Conservation (phyloP, 2,329 filamentous ascomycete species). For the Cladosporium sp. region DNA sequence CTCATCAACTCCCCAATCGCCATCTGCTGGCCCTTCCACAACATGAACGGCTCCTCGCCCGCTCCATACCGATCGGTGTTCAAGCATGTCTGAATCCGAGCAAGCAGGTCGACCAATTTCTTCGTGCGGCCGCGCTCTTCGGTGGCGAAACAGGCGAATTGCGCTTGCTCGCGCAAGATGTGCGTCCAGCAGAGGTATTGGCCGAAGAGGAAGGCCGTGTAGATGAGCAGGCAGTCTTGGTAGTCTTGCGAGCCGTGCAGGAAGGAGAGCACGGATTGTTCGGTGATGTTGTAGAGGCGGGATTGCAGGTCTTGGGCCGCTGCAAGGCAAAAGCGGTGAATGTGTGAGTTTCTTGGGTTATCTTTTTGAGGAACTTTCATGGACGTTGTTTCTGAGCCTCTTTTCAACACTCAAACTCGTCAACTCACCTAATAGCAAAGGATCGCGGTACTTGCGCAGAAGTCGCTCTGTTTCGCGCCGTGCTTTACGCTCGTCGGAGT, state of each 20-base stretch:
- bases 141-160: constrained; percentile 2
- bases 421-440: not conserved
- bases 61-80: not conserved
- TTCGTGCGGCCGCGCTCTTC: not conserved
- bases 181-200: constrained; percentile 6
- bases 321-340: not conserved
- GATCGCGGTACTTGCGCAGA: not conserved
- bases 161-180: not conserved
- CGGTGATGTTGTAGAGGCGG: not conserved
- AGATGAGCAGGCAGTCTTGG: constrained; percentile 3
- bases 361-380: not conserved
- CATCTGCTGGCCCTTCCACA: constrained; percentile 5
- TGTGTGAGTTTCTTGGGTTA: not conserved
- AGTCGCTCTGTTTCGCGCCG: not conserved
- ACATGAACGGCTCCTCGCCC: not conserved
- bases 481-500: constrained; percentile 3
- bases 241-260: not conserved
- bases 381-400: too few relatives aligned
- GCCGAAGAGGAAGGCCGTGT: constrained; percentile 4
- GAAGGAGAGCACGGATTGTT: not conserved
- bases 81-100: not conserved
- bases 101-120: not conserved
- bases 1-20: constrained; percentile 6
- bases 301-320: constrained; percentile 8
- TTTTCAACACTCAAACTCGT: too few relatives aligned